Evolutionary conservation across 1,284 basidiomycete genomes (phyloP).

Genomic region (Schizophyllum commune): DNA sequence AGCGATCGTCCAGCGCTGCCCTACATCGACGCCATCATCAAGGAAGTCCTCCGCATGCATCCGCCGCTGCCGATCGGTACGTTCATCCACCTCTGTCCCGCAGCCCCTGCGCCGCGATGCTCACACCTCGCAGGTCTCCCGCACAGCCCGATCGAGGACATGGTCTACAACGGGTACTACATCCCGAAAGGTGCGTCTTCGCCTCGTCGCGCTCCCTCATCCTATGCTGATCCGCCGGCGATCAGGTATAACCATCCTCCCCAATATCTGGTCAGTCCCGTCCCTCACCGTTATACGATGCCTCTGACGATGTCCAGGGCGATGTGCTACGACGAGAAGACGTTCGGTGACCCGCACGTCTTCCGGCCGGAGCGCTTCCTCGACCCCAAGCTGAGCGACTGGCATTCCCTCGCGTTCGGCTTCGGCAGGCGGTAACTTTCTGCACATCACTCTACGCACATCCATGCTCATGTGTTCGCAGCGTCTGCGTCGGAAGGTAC

Average conservation of each 20-base stretch:
- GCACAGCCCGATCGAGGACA: conserved; percentile 1
- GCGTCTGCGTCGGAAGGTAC: conserved; percentile 24
- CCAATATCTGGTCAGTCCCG: conserved; percentile 20
- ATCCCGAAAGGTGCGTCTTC: conserved; percentile 29
- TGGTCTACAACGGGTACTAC: conserved; percentile 16
- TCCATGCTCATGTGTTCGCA: too few relatives aligned
- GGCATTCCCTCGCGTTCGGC: conserved; percentile 21
- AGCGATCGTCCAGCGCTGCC: conserved; percentile 8
- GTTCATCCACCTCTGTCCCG: too few relatives aligned
- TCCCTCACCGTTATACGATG: background rate
- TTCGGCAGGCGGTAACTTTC: conserved; percentile 16
- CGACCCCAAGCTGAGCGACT: conserved; percentile 16
- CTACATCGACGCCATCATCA: conserved; percentile 9
- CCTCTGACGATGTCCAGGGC: background rate
- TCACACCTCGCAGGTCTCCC: background rate
- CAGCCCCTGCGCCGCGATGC: too few relatives aligned
- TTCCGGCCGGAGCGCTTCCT: conserved; percentile 23
- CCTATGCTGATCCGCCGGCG: too few relatives aligned
- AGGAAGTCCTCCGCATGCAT: conserved; percentile 12
- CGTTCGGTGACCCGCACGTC: conserved; percentile 19
- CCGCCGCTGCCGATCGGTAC: background rate
- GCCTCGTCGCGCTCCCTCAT: conserved; percentile 13
- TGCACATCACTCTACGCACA: too few relatives aligned
- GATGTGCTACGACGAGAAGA: conserved; percentile 4
- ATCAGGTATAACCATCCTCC: conserved; percentile 15